Evolutionary conservation across 2,329 filamentous ascomycete genomes (phyloP).

Genomic region (Colletotrichum liaoningense): DNA sequence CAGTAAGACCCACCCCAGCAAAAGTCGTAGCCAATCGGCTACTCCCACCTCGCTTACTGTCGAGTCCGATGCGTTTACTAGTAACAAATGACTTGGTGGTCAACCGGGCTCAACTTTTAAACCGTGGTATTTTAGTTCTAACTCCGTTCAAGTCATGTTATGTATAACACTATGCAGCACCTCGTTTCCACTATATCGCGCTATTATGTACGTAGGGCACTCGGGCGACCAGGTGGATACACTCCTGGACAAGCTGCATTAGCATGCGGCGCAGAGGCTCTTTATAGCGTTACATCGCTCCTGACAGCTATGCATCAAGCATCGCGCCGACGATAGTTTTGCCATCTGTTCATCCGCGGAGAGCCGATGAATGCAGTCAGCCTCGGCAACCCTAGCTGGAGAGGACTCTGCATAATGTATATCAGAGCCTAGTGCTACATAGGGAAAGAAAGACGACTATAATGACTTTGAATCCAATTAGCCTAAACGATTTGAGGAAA

Average conservation of each 20-base stretch:
- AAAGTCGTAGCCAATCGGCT: background rate
- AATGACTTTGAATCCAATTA: background rate
- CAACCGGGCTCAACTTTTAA: background rate
- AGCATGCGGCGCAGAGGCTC: background rate
- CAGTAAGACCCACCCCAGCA: background rate
- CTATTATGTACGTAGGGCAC: background rate
- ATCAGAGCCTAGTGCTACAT: background rate
- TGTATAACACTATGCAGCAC: background rate
- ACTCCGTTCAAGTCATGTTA: background rate
- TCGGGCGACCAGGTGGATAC: background rate
- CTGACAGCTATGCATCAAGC: background rate
- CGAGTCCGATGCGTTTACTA: background rate
- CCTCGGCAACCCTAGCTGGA: background rate
- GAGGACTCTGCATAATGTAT: background rate
- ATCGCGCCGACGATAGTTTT: background rate
- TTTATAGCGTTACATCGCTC: background rate
- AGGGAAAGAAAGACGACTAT: background rate
- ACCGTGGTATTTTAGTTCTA: background rate
- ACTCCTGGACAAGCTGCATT: background rate
- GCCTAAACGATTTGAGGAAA: background rate
- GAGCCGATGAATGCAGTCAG: background rate
- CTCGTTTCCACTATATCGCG: background rate
- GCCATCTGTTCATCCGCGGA: background rate
- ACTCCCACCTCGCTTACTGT: background rate
- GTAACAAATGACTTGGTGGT: background rate